Percentiles rank a stretch among this genome's conserved stretches.
Conservation (phyloP, 2,329 filamentous ascomycete species). For the Apiospora pterosperma region DNA sequence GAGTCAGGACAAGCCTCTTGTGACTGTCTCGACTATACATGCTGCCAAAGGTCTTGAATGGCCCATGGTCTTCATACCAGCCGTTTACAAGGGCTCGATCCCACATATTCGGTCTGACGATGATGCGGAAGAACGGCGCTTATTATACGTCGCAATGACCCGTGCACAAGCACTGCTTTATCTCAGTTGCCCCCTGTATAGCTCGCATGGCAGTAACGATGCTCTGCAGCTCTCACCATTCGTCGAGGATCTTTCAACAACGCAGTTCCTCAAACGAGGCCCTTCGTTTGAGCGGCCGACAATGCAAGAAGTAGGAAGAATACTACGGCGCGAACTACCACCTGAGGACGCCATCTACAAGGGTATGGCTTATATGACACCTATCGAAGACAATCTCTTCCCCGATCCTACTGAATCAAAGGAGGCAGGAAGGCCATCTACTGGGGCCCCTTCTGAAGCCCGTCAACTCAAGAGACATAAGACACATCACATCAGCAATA, state of each 20-base stretch:
- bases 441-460: conserved; percentile 7
- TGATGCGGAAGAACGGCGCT: conserved; percentile 77
- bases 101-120: conserved; percentile 87
- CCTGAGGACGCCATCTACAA: conserved; percentile 51
- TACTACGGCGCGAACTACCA: conserved; percentile 63
- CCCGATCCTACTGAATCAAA: conserved; percentile 57
- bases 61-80: conserved; percentile 92
- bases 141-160: conserved; percentile 97
- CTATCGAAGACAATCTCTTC: conserved; percentile 64
- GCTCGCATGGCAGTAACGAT: conserved; percentile 54
- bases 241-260: conserved; percentile 45
- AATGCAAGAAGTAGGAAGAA: conserved; percentile 65
- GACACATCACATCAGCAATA: conserved; percentile 24
- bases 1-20: conserved; percentile 53
- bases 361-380: conserved; percentile 49
- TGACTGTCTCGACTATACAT: conserved; percentile 95
- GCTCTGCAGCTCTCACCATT: conserved; percentile 70
- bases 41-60: conserved; percentile 95
- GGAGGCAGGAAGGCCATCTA: conserved; percentile 21
- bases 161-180: conserved; percentile 84
- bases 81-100: conserved; percentile 85
- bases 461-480: conserved; percentile 25
- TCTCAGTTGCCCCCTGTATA: conserved; percentile 73
- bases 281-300: conserved; percentile 64
- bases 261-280: conserved; percentile 49